Evolutionary conservation across 371 early-diverging fungal species (phyloP), one percentile per base, ranked within the genome.

Genomic region (Mortierella sp.): DNA sequence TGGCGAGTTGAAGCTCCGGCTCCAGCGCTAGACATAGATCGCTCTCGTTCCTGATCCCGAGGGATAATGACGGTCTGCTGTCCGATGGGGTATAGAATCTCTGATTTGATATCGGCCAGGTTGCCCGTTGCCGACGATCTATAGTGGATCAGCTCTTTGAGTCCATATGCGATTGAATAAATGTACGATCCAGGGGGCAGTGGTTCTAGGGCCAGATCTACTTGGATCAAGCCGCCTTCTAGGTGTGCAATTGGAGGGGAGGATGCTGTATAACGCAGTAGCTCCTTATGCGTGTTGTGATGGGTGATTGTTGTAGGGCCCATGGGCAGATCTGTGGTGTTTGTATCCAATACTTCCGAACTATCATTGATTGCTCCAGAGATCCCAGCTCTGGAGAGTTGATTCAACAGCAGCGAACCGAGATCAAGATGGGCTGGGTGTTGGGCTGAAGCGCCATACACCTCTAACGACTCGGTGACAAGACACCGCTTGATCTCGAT

Each of bases 71-170:
- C 76, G 5, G 65, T 75, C 27, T 75, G 76, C 56, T 75, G 76
- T 47, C 76, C 76, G 56, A 69, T 56, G 27, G 76, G 76, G 64
- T 75, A 75, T 64, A 75, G 30, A 64, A 68, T 69, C 70, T 75
- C 69, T 47, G 69, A 64, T 60, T 75, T 75, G 64, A 69, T 75
- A 42, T 69, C 76, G 24, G 69, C 51, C 31, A 48, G 17, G 60
- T 64, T 75, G 8, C 76, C 76, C 14, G 64, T 60, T 4, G 76
- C 69, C 7, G 76, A 75, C 8, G 76, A 69, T 23, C 64, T 41
- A 50, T 75, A 75, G 50, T 69, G 56, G 53, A 75, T 69, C n/a
- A 60, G 19, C 24, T 75, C 76, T 23, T 75, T 75, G 46, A 75
- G 56, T 34, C 76, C 76, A 39, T 75, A 75, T 12, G 65, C 69